Evolutionary conservation across 805 yeast species (phyloP).

Genomic region (Kuraishia capsulata): DNA sequence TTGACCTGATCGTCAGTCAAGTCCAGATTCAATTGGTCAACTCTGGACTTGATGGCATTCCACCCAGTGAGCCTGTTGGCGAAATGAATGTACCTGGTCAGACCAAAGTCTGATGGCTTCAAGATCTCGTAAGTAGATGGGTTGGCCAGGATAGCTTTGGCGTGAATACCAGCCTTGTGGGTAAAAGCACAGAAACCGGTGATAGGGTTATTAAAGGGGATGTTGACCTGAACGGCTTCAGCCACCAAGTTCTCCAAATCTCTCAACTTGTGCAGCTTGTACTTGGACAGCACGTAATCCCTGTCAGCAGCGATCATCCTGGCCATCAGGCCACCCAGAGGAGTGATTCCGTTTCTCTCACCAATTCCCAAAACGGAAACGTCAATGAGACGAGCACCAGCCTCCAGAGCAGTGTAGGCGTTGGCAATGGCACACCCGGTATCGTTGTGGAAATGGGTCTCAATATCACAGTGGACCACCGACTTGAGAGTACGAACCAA

Average conservation of each 20-base stretch:
- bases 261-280: slow-evolving; percentile 91
- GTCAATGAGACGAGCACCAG: slow-evolving; percentile 92
- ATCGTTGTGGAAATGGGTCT: slow-evolving; percentile 98
- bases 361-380: slow-evolving; percentile 96
- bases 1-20: slow-evolving; percentile 89
- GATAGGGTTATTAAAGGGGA: slow-evolving; percentile 97
- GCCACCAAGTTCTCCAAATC: slow-evolving; percentile 95
- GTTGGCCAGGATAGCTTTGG: slow-evolving; percentile 96
- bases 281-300: slow-evolving; percentile 88
- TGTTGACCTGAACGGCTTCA: slow-evolving; percentile 92
- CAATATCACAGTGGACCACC: slow-evolving; percentile 94
- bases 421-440: slow-evolving; percentile 99
- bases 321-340: slow-evolving; percentile 97
- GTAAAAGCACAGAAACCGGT: slow-evolving; percentile 99
- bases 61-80: slow-evolving; percentile 98
- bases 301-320: slow-evolving; percentile 98
- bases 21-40: slow-evolving; percentile 87
- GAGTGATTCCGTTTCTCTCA: slow-evolving; percentile 97
- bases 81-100: slow-evolving; percentile 92
- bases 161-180: slow-evolving; percentile 99
- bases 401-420: slow-evolving; percentile 97
- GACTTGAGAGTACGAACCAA: slow-evolving; percentile 87
- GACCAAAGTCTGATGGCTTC: slow-evolving; percentile 91
- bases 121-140: slow-evolving; percentile 98
- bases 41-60: slow-evolving; percentile 98